Conservation (phyloP, 306 rosid species). For the Prunus mume region DNA sequence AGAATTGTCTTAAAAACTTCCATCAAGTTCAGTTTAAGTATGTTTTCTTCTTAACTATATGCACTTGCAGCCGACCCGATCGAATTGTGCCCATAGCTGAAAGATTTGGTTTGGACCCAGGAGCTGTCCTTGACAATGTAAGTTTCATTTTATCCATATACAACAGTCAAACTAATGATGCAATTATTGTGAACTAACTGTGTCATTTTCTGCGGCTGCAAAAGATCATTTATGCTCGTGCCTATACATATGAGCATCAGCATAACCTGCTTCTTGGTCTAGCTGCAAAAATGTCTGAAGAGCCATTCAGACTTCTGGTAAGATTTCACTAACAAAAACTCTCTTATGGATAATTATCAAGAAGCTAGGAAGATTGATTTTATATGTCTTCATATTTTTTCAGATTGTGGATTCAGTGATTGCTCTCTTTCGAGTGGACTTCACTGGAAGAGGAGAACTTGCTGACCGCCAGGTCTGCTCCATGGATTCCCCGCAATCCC, state of each 20-base stretch:
- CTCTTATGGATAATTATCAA: background rate
- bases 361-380: constrained; percentile 20
- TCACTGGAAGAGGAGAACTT: constrained; percentile 93
- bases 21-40: background rate
- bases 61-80: constrained; percentile 77
- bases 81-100: constrained; percentile 90
- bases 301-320: constrained; percentile 96
- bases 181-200: constrained; percentile 23
- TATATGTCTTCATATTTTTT: constrained; percentile 16
- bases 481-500: background rate
- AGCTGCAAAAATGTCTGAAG: constrained; percentile 97
- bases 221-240: constrained; percentile 95
- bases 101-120: constrained; percentile 96
- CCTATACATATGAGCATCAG: constrained; percentile 95
- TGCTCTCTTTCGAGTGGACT: constrained; percentile 91
- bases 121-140: constrained; percentile 94
- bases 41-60: constrained; percentile 34
- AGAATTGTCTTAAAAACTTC: constrained; percentile 17
- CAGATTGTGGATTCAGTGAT: constrained; percentile 91
- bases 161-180: constrained; percentile 8
- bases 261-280: constrained; percentile 82
- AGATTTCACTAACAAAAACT: constrained; percentile 22
- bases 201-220: constrained; percentile 21
- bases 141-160: constrained; percentile 21
- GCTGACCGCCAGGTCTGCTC: constrained; percentile 90